A percentile compares a stretch with the other conserved stretches of the same genome.
These are phyloP conservation scores for Urtica urens DNA, from an alignment of 306 rosid species.

Conservation along the genomic window DNA sequence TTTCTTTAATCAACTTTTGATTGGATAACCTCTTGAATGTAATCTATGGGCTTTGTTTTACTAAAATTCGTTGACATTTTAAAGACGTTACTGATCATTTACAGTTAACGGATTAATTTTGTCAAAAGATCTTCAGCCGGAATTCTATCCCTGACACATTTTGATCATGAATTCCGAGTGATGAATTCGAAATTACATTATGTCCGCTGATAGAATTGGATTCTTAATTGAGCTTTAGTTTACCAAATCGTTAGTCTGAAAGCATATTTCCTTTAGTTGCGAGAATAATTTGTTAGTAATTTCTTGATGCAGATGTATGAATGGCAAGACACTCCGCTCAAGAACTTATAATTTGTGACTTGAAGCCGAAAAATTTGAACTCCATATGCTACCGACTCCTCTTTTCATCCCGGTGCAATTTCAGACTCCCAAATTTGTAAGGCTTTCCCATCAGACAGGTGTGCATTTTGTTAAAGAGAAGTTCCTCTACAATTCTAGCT, in stretches of 20 bases:
- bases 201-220: neutral
- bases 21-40: too few species aligned
- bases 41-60: too few species aligned
- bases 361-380: conserved; percentile 18
- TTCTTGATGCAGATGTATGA: conserved; percentile 66
- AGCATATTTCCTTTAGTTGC: neutral
- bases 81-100: too few species aligned
- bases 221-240: neutral
- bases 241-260: neutral
- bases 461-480: conserved; percentile 28
- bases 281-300: conserved; percentile 12
- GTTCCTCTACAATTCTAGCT: conserved; percentile 28
- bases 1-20: too few species aligned
- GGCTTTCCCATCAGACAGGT: conserved; percentile 17
- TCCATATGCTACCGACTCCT: conserved; percentile 16
- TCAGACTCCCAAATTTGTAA: conserved; percentile 1
- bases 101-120: too few species aligned
- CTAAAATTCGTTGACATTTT: too few species aligned
- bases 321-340: conserved; percentile 16
- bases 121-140: too few species aligned
- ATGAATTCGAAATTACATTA: neutral
- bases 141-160: too few species aligned
- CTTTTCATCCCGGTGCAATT: conserved; percentile 15
- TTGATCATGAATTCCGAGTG: too few species aligned
- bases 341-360: conserved; percentile 23